Evolutionary conservation across 1,139 yeast species (phyloP).

Genomic region (Candida sanyaensis): DNA sequence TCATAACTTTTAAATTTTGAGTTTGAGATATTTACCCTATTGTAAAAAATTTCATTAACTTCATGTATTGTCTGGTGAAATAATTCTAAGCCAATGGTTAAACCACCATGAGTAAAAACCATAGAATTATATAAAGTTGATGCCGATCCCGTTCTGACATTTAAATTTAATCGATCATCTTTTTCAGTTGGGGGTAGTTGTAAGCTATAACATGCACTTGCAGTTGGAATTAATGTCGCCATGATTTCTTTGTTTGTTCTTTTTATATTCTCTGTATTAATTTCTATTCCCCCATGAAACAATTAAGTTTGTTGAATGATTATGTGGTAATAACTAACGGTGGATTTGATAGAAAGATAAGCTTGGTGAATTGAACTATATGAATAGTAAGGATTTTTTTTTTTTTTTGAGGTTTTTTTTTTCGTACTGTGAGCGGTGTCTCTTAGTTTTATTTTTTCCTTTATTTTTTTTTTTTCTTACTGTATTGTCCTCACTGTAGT

Average conservation of each 20-base stretch:
- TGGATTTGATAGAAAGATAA: no score
- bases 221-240: constrained; percentile 50
- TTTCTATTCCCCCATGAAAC: no score
- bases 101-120: constrained; percentile 67
- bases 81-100: constrained; percentile 58
- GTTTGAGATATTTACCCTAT: constrained; percentile 25
- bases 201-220: constrained; percentile 50
- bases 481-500: no score
- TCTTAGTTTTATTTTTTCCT: no score
- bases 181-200: constrained; percentile 47
- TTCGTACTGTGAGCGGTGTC: no score
- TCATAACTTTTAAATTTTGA: constrained; percentile 30
- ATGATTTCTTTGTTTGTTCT: constrained; percentile 19
- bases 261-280: not conserved
- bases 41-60: constrained; percentile 26
- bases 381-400: no score
- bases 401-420: no score
- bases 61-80: constrained; percentile 36
- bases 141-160: constrained; percentile 69
- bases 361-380: no score
- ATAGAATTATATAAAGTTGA: constrained; percentile 57
- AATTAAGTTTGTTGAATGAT: no score
- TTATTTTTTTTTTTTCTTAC: no score
- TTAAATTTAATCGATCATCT: constrained; percentile 51
- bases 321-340: no score